Evolutionary conservation across 1,139 yeast genomes (phyloP).

Genomic region (Ogataea hybrid): DNA sequence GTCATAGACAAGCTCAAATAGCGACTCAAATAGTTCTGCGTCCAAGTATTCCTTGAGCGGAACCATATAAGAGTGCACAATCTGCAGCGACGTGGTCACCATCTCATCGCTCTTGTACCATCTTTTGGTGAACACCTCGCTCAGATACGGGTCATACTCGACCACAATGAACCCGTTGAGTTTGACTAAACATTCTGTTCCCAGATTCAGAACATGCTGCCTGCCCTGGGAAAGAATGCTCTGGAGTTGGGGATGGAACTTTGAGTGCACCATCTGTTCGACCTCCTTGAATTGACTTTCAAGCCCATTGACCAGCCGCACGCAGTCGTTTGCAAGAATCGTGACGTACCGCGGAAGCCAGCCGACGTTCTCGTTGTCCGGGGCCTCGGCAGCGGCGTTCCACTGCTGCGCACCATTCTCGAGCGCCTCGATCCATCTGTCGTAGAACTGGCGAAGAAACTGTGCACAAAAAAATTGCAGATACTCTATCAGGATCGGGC

Average conservation of each 20-base stretch:
- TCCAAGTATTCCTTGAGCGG: slow-evolving; percentile 37
- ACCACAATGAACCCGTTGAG: slow-evolving; percentile 38
- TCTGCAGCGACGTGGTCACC: slow-evolving; percentile 47
- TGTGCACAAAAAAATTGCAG: slow-evolving; percentile 23
- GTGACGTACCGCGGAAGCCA: slow-evolving; percentile 31
- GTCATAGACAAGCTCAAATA: slow-evolving; percentile 39
- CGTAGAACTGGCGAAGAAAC: slow-evolving; percentile 22
- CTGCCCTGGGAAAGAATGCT: slow-evolving; percentile 18
- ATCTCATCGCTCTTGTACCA: slow-evolving; percentile 39
- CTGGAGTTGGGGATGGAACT: slow-evolving; percentile 22
- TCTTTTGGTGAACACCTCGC: slow-evolving; percentile 23
- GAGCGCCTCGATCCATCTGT: slow-evolving; percentile 21
- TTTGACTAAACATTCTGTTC: slow-evolving; percentile 27
- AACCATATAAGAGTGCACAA: slow-evolving; percentile 46
- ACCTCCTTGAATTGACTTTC: slow-evolving; percentile 24
- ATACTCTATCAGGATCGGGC: slow-evolving; percentile 25
- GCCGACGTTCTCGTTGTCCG: slow-evolving; percentile 23
- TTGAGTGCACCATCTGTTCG: slow-evolving; percentile 21
- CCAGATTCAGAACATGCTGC: slow-evolving; percentile 23
- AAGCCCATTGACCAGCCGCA: slow-evolving; percentile 29
- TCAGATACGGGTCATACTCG: slow-evolving; percentile 39
- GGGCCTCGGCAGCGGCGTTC: slow-evolving; percentile 13
- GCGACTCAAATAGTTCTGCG: slow-evolving; percentile 27
- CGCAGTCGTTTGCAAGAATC: slow-evolving; percentile 30
- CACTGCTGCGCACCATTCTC: slow-evolving; percentile 23